Percentiles rank a stretch among this genome's conserved stretches.
phyloP scores from a whole-genome alignment of 2,329 filamentous ascomycete species.

The Bipolaris sorokiniana region DNA sequence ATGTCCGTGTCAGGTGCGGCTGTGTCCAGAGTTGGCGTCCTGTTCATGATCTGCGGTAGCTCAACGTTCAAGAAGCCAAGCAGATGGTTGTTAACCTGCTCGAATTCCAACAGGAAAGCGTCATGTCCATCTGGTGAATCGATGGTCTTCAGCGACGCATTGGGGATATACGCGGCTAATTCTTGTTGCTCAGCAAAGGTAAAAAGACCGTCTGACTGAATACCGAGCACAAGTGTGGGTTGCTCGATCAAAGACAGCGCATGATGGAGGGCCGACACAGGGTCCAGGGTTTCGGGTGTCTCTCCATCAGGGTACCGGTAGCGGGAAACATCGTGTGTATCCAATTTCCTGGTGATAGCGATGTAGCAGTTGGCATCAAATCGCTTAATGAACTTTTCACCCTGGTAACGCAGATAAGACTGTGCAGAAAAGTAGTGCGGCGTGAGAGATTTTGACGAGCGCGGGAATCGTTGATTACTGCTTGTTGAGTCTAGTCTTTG shows the following conservation, averaged over 20 bases:
- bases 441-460: constrained; percentile 50
- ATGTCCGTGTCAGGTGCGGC: constrained; percentile 49
- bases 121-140: constrained; percentile 96
- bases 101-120: constrained; percentile 94
- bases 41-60: constrained; percentile 85
- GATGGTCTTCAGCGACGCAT: constrained; percentile 81
- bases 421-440: constrained; percentile 96
- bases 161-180: constrained; percentile 78
- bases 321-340: constrained; percentile 93
- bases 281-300: constrained; percentile 51
- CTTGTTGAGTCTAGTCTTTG: constrained; percentile 23
- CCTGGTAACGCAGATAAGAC: constrained; percentile 96
- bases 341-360: constrained; percentile 95
- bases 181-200: constrained; percentile 97
- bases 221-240: constrained; percentile 88
- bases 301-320: constrained; percentile 61
- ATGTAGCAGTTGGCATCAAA: constrained; percentile 99
- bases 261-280: constrained; percentile 64
- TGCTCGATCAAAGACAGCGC: constrained; percentile 85
- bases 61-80: constrained; percentile 81
- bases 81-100: constrained; percentile 91
- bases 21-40: constrained; percentile 51
- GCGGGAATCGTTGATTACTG: constrained; percentile 17
- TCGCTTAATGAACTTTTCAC: constrained; percentile 92
- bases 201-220: constrained; percentile 94